phyloP scores from a whole-genome alignment of 352 stramenopile genomes.

The Phytopythium sindhum region DNA sequence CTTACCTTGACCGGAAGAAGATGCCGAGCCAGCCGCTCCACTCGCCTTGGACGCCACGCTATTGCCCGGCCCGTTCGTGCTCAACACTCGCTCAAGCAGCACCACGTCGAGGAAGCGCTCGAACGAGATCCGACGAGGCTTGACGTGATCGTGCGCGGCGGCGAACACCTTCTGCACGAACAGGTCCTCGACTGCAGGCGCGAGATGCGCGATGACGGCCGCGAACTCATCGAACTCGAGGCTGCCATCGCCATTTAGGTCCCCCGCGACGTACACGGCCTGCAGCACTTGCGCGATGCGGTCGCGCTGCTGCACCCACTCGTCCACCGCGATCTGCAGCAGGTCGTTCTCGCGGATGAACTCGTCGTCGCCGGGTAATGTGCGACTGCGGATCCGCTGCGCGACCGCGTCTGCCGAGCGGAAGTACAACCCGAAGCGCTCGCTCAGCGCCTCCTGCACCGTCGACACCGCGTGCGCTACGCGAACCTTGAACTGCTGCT shows the following conservation, averaged over 20 bases:
- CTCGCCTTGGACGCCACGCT: constrained; percentile 22
- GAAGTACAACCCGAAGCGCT: constrained; percentile 68
- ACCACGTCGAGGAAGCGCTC: constrained; percentile 56
- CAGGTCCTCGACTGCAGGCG: constrained; percentile 47
- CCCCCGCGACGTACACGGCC: constrained; percentile 63
- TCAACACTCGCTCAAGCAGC: constrained; percentile 49
- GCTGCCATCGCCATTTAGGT: constrained; percentile 62
- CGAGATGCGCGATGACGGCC: constrained; percentile 51
- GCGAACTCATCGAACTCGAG: constrained; percentile 78
- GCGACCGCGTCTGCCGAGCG: constrained; percentile 43
- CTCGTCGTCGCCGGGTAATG: constrained; percentile 41
- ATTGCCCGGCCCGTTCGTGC: constrained; percentile 17
- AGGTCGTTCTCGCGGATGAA: constrained; percentile 64
- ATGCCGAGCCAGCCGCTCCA: constrained; percentile 10
- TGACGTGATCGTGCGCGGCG: constrained; percentile 53
- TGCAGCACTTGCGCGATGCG: constrained; percentile 68
- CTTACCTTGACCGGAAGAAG: background rate
- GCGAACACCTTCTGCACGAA: constrained; percentile 61
- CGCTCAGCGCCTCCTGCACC: constrained; percentile 49
- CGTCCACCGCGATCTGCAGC: constrained; percentile 54
- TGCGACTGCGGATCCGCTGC: constrained; percentile 34
- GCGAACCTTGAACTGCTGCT: constrained; percentile 60
- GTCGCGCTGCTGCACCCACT: constrained; percentile 45
- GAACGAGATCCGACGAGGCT: constrained; percentile 60
- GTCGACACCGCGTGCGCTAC: constrained; percentile 43